Evolutionary conservation across 2,329 filamentous ascomycete genomes (phyloP).

Genomic region (Pseudogymnoascus sp.): DNA sequence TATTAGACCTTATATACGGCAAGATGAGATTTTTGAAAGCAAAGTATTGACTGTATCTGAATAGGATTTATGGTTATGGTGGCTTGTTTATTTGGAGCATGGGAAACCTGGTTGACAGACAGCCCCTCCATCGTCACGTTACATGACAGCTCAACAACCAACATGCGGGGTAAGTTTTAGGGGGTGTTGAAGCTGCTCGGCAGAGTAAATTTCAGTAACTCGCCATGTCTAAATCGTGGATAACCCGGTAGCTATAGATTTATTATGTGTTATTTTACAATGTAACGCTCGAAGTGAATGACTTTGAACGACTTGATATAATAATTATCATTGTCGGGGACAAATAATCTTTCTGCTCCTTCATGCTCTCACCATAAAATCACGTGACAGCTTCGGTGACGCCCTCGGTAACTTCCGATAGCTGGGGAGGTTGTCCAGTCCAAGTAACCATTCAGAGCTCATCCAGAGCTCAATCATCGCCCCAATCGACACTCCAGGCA

Average conservation of each 20-base stretch:
- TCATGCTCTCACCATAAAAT: too few species aligned
- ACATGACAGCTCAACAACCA: slow-evolving; percentile 7
- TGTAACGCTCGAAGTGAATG: background rate
- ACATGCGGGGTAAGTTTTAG: slow-evolving; percentile 5
- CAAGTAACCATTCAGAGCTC: background rate
- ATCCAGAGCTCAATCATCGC: background rate
- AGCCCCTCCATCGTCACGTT: slow-evolving; percentile 10
- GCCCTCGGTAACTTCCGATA: slow-evolving; percentile 4
- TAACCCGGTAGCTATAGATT: background rate
- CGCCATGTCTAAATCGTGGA: background rate
- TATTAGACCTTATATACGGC: slow-evolving; percentile 10
- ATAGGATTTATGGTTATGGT: slow-evolving; percentile 8
- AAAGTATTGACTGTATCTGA: slow-evolving; percentile 9
- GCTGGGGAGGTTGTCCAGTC: background rate
- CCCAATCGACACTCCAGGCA: background rate
- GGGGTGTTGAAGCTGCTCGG: background rate
- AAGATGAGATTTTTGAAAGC: slow-evolving; percentile 1
- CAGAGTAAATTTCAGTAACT: background rate
- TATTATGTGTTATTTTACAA: background rate
- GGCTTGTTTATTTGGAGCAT: slow-evolving; percentile 9
- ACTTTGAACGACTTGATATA: background rate
- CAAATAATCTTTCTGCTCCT: background rate
- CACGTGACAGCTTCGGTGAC: background rate
- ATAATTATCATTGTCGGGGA: background rate
- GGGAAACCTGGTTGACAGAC: background rate